Conservation (phyloP, 2,329 filamentous ascomycete genomes). For the Elsinoe arachidis region DNA sequence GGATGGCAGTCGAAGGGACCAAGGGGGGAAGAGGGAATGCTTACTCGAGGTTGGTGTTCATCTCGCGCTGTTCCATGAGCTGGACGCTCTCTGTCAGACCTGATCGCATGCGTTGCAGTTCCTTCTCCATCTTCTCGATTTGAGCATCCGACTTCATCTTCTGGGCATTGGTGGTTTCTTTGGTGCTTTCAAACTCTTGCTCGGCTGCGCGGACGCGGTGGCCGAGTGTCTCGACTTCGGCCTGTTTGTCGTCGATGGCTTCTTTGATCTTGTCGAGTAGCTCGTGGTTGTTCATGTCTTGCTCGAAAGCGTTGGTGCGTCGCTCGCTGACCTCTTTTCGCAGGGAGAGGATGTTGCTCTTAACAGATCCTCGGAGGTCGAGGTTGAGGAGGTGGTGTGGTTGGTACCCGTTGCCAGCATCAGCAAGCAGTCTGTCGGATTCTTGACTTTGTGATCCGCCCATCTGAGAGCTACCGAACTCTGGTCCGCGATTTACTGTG, state of each 20-base stretch:
- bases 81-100: slow-evolving; percentile 79
- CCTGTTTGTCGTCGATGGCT: slow-evolving; percentile 89
- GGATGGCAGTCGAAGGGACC: not conserved
- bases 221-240: slow-evolving; percentile 83
- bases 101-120: slow-evolving; percentile 84
- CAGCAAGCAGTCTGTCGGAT: slow-evolving; percentile 70
- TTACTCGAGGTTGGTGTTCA: slow-evolving; percentile 92
- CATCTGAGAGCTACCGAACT: slow-evolving; percentile 54
- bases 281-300: slow-evolving; percentile 91
- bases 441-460: slow-evolving; percentile 41
- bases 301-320: slow-evolving; percentile 70
- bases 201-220: slow-evolving; percentile 81
- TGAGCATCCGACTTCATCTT: slow-evolving; percentile 84
- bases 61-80: slow-evolving; percentile 86
- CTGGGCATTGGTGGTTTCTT: slow-evolving; percentile 76
- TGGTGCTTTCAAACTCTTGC: slow-evolving; percentile 88
- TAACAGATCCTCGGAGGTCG: slow-evolving; percentile 75
- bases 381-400: slow-evolving; percentile 82
- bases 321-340: slow-evolving; percentile 90
- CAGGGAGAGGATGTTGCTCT: slow-evolving; percentile 66
- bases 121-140: slow-evolving; percentile 98
- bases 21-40: slow-evolving; percentile 27
- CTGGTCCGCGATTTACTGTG: slow-evolving; percentile 66
- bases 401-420: slow-evolving; percentile 77
- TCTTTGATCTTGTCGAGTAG: slow-evolving; percentile 91